A percentile compares a stretch with the other conserved stretches of the same genome.
Conservation (phyloP, 306 rosid genomes). For the Pyrus communis region DNA sequence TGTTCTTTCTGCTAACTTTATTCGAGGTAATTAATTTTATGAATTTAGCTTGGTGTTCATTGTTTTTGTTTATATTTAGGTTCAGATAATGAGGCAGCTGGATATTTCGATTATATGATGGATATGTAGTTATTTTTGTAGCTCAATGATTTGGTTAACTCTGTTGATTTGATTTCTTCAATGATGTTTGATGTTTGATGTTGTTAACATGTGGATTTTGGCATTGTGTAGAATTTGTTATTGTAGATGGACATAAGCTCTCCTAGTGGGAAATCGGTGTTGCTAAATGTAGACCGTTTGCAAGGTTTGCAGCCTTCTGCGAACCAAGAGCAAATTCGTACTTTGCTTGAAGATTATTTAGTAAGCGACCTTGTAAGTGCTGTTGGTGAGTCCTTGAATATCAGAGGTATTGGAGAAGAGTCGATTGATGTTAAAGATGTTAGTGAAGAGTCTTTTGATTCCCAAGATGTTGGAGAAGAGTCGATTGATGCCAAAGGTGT, state of each 20-base stretch:
- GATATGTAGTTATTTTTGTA: background rate
- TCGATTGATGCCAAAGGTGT: background rate
- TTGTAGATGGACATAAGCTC: slow-evolving; percentile 50
- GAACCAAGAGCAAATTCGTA: slow-evolving; percentile 11
- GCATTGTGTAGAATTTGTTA: slow-evolving; percentile 26
- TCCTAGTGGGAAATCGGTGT: slow-evolving; percentile 20
- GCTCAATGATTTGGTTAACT: no score
- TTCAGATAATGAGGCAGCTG: background rate
- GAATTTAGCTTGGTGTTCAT: background rate
- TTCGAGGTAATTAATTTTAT: background rate
- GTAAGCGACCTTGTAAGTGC: slow-evolving; percentile 35
- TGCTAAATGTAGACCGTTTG: slow-evolving; percentile 17
- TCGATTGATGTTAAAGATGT: background rate
- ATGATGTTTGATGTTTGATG: background rate
- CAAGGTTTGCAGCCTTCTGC: slow-evolving; percentile 24
- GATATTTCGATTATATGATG: background rate
- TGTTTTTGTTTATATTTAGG: background rate
- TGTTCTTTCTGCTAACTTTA: background rate
- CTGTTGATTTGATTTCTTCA: background rate
- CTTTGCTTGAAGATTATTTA: slow-evolving; percentile 1
- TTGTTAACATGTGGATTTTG: background rate
- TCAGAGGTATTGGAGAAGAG: background rate
- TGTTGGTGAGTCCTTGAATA: slow-evolving; percentile 33
- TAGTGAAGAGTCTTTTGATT: background rate
- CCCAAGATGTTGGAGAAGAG: slow-evolving; percentile 7